Percentiles rank a stretch among this genome's conserved stretches.
Conservation (phyloP, 306 rosid genomes). For the Cajanus cajan region DNA sequence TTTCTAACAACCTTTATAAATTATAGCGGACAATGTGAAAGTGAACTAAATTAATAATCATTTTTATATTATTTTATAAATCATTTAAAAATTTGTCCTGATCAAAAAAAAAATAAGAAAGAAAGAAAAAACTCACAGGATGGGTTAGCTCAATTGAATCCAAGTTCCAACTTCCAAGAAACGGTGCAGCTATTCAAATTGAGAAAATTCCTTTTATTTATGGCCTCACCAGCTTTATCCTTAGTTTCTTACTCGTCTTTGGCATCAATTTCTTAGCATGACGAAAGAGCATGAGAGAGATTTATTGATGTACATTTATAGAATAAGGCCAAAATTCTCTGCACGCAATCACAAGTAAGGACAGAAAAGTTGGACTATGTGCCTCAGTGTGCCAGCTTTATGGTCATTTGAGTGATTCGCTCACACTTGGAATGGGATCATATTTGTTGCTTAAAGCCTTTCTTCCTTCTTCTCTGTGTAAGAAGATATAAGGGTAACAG, state of each 20-base stretch:
- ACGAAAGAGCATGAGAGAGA: neutral
- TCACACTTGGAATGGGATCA: constrained; percentile 24
- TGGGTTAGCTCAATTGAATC: neutral
- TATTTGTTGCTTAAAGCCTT: too few species aligned
- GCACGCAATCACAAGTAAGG: constrained; percentile 28
- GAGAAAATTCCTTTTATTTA: neutral
- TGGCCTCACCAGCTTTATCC: constrained; percentile 37
- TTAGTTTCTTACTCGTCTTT: neutral
- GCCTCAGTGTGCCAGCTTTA: constrained; percentile 20
- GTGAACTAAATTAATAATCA: neutral
- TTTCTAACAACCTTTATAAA: too few species aligned
- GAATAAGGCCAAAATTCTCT: constrained; percentile 13
- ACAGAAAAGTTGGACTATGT: constrained; percentile 36
- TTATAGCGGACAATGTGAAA: too few species aligned
- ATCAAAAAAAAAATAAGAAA: neutral
- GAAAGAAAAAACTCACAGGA: neutral
- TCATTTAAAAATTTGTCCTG: neutral
- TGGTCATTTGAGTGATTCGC: constrained; percentile 23
- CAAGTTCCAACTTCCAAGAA: neutral
- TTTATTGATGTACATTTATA: neutral
- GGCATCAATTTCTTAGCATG: neutral
- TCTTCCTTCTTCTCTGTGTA: too few species aligned
- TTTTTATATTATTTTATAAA: neutral
- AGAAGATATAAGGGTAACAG: too few species aligned
- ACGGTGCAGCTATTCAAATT: neutral